Evolutionary conservation across 768 basidiomycete species (phyloP), one percentile per base, ranked within the genome.

Genomic region (Floccularia luteovirens): DNA sequence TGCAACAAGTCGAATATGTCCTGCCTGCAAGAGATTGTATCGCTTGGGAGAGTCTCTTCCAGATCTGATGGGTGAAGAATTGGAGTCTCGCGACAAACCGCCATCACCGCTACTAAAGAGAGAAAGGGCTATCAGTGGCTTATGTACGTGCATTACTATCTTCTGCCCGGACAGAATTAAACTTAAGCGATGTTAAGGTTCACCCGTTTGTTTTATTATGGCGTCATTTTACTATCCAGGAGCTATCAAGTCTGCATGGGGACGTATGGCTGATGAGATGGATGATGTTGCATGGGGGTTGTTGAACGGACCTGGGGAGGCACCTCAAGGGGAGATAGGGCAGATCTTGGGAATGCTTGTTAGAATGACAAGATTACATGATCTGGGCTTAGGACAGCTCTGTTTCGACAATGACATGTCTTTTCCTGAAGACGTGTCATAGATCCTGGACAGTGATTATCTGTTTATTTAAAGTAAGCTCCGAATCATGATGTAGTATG

Each of bases 1-100:
- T 2, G 57, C 69, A 4, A 71, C 66, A 7, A 73, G 78, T 39
- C 77, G 88, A 20, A 70, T 90, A 38, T 90, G 88, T 50, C 87
- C 88, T 2, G 74, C 83, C 0, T 90, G 88, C 52, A 75, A 78
- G 54, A 63, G 87, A 12, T 57, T 88, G 22, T 90, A 88, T 52
- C 66, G 63, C 4, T 58, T 89, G 0, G 84, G 84, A 1, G 87
- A 90, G 36, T 55, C 64, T 1, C 64, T 88, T 1, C 70, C 72
- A 2, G 70, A 77, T 19, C 70, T 71, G 17, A 43, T 66, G 13
- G 49, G 49, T 5, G 56, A 57, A 11, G 36, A 28, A 24, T 22
- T 21, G 25, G 38, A 45, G 6, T 28, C 32, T 23, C 17, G 21
- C 24, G 37, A 46, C 31, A 42, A 49, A 42, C 49, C 49, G n/a